Evolutionary conservation across 139 green algal genomes (phyloP).

Genomic region (Chara braunii): DNA sequence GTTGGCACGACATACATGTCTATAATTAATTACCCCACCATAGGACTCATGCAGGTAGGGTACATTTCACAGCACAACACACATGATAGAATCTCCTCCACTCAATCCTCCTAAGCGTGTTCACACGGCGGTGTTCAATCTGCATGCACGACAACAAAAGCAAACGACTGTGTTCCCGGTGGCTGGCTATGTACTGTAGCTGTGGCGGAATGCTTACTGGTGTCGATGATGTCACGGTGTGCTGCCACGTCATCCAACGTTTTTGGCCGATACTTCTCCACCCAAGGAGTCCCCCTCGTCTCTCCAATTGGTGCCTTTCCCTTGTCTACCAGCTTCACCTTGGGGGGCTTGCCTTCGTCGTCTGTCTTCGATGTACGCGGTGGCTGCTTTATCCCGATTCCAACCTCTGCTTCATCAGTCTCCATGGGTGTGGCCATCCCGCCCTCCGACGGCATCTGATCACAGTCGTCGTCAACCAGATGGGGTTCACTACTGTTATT

Average conservation of each 20-base stretch:
- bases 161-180: not conserved
- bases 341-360: not conserved
- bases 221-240: slow-evolving; percentile 95
- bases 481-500: too few relatives aligned
- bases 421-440: too few relatives aligned
- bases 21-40: too few relatives aligned
- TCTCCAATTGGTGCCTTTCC: slow-evolving; percentile 9
- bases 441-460: too few relatives aligned
- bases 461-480: too few relatives aligned
- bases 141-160: not conserved
- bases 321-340: not conserved
- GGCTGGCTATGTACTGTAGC: not conserved
- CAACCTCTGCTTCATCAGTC: too few relatives aligned
- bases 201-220: slow-evolving; percentile 47
- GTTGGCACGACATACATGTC: too few relatives aligned
- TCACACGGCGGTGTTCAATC: not conserved
- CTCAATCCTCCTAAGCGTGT: not conserved
- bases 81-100: not conserved
- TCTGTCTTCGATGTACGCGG: too few relatives aligned
- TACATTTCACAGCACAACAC: not conserved
- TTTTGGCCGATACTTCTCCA: slow-evolving; percentile 93
- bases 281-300: slow-evolving; percentile 52
- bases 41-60: not conserved
- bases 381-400: too few relatives aligned
- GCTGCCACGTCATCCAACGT: slow-evolving; percentile 85